These are phyloP conservation scores for Scutellaria barbata DNA, from an alignment of 257 asterid species.

Conservation along the genomic window DNA sequence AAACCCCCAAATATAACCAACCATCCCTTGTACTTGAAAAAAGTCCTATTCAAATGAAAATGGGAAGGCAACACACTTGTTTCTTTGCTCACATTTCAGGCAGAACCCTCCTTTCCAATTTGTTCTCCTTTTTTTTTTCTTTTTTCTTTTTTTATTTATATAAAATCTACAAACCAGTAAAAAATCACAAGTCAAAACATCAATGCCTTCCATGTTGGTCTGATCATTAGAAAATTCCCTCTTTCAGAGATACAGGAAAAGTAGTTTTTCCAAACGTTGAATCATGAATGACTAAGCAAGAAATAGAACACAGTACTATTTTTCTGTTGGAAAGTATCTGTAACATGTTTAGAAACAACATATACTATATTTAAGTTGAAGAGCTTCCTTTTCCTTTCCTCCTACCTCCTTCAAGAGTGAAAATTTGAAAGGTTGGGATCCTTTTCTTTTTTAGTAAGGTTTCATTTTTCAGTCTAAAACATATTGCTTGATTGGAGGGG, in stretches of 20 bases:
- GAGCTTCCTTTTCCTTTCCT: neutral
- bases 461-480: neutral
- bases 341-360: neutral
- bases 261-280: neutral
- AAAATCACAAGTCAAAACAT: neutral
- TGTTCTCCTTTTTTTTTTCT: neutral
- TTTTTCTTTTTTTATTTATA: too few relatives aligned
- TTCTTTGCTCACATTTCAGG: neutral
- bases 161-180: neutral
- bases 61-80: neutral
- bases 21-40: too few relatives aligned
- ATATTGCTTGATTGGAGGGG: constrained; percentile 29
- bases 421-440: constrained; percentile 15
- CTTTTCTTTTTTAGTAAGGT: neutral
- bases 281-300: constrained; percentile 7
- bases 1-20: too few relatives aligned
- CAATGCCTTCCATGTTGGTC: neutral
- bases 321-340: neutral
- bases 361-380: neutral
- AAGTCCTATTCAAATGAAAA: constrained; percentile 14
- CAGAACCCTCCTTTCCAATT: neutral
- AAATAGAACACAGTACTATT: neutral
- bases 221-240: neutral
- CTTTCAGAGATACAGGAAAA: neutral
- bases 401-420: neutral